Conservation (phyloP, 306 rosid genomes). For the Abrus pulchellus region DNA sequence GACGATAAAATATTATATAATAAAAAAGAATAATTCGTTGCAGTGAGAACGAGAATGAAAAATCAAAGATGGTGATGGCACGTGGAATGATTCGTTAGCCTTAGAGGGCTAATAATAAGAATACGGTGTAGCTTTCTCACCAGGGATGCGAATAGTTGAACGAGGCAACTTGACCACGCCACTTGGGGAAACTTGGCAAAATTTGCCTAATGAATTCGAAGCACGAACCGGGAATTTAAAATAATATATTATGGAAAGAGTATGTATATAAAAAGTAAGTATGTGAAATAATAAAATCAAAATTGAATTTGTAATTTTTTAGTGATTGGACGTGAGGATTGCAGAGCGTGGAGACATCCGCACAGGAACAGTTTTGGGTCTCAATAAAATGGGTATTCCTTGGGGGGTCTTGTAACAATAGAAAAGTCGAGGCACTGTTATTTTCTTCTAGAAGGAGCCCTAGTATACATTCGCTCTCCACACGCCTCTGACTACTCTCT, state of each 20-base stretch:
- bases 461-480: constrained; percentile 57
- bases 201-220: neutral
- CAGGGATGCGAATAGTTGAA: constrained; percentile 1
- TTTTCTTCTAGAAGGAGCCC: constrained; percentile 51
- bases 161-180: constrained; percentile 43
- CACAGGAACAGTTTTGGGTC: neutral
- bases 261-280: neutral
- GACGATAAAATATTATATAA: too few species aligned
- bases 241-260: too few species aligned
- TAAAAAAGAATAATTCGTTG: constrained; percentile 6
- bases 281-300: neutral
- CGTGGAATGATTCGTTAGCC: neutral
- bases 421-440: neutral
- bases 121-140: neutral
- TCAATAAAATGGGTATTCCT: neutral
- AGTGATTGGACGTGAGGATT: neutral
- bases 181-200: constrained; percentile 6
- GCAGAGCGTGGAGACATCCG: neutral
- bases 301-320: neutral
- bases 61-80: constrained; percentile 5
- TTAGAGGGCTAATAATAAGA: neutral
- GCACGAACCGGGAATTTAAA: neutral
- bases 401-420: neutral
- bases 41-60: neutral
- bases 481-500: constrained; percentile 53